phyloP scores from a whole-genome alignment of 1,284 basidiomycete species.

The Mycosarcoma maydis region DNA sequence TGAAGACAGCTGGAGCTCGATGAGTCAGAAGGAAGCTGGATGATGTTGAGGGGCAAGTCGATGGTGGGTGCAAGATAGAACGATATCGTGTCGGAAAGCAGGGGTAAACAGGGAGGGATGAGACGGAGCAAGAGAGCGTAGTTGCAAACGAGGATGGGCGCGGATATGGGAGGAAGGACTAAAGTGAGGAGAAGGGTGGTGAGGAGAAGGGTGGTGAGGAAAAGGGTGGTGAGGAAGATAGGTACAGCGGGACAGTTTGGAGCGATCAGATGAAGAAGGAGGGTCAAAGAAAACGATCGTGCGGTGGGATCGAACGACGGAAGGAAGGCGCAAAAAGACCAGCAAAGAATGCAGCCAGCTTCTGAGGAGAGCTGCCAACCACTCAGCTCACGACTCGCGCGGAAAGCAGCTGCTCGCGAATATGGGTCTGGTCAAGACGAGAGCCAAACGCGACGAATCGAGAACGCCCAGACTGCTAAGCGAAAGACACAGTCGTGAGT shows the following conservation, averaged over 20 bases:
- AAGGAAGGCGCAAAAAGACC: not conserved
- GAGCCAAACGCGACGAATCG: too few species aligned
- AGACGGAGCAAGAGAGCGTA: not conserved
- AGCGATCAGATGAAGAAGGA: not conserved
- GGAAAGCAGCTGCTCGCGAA: not conserved
- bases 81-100: not conserved
- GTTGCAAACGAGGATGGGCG: conserved; percentile 7
- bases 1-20: too few species aligned
- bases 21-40: too few species aligned
- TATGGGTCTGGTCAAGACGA: conserved; percentile 3
- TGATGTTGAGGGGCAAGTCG: too few species aligned
- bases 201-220: not conserved
- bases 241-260: not conserved
- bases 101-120: not conserved
- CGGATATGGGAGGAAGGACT: too few species aligned
- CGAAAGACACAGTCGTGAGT: too few species aligned
- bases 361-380: not conserved
- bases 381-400: not conserved
- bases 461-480: conserved; percentile 14
- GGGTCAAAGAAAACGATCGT: not conserved
- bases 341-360: conserved; percentile 9
- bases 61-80: too few species aligned
- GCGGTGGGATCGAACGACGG: not conserved
- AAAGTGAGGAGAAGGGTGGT: conserved; percentile 4
- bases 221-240: conserved; percentile 1